Percentiles rank a stretch among this genome's conserved stretches.
phyloP scores from a whole-genome alignment of 345 rosid genomes.

The Murraya koenigii region DNA sequence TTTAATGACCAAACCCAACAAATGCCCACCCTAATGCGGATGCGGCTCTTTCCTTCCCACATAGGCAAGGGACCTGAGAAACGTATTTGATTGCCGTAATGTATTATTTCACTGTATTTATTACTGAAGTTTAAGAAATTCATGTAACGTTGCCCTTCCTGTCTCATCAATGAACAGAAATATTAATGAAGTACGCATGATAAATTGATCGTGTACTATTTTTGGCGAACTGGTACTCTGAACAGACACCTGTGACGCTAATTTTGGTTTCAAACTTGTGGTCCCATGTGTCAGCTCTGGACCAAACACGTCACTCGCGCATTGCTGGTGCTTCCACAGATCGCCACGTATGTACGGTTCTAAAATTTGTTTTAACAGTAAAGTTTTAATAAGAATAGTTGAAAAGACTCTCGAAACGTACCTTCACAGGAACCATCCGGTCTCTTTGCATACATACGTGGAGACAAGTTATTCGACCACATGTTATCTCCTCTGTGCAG shows the following conservation, averaged over 20 bases:
- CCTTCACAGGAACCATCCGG: background rate
- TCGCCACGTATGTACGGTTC: conserved; percentile 16
- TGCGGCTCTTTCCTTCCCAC: no score
- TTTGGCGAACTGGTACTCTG: background rate
- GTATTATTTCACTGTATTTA: no score
- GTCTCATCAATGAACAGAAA: no score
- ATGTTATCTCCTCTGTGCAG: background rate
- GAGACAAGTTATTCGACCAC: background rate
- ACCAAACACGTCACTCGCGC: conserved; percentile 1
- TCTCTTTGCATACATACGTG: background rate
- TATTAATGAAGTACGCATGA: no score
- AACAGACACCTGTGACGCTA: background rate
- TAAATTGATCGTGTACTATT: no score
- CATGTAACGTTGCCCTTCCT: no score
- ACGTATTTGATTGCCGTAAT: no score
- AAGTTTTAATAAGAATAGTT: background rate
- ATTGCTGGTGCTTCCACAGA: background rate
- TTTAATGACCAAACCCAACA: no score
- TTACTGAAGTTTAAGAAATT: no score
- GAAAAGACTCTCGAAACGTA: background rate
- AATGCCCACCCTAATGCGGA: no score
- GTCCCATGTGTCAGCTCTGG: conserved; percentile 9
- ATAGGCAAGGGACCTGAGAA: no score
- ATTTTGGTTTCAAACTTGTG: background rate
- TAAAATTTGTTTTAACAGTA: no score